Evolutionary conservation across 805 yeast genomes (phyloP), one percentile per base, ranked within the genome.

Genomic region (Hanseniaspora clermontiae): DNA sequence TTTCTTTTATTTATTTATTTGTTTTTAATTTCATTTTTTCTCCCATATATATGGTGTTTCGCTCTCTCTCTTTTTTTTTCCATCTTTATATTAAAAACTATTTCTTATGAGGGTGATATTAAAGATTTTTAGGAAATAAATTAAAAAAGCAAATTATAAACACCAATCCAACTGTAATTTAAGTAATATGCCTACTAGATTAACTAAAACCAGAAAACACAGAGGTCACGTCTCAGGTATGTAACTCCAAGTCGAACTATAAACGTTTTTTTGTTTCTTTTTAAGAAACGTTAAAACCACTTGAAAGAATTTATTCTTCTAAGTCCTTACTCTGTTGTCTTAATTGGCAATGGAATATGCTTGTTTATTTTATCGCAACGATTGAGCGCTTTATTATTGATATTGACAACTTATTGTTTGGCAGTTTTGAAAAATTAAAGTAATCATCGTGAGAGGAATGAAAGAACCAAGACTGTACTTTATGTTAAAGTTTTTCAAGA

Each of bases 191-290:
- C 97, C 97, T 77, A 87, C 97, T 83, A 89, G 97, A 87, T 84
- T 87, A 75, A 86, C 95, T 74, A 90, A 93, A 79, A 93, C 97
- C 79, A 89, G 99, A 87, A 93, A 93, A 83, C 96, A 88, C 86
- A 89, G 99, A 87, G 99, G 99, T 81, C 84, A 93, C 95, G 97
- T 93, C 78, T 87, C 97, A 75, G 95, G 95, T 87, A 86, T 81
- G 95, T 69, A 69, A 62, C 68, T 68, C 71, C 70, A 61, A 49
- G 55, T 50, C 47, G 55, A 53, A 32, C 14, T 47, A 47, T 24
- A 47, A 32, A 31, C 15, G 15, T 43, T 43, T 43, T 43, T 5
- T 15, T 15, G 15, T 43, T 9, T 5, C 12, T 38, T 38, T 38
- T 38, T 2, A 38, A 8, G 20, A 38, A 24, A 24, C 27, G 3